These are phyloP conservation scores for Botryobasidium botryosum DNA, from an alignment of 768 basidiomycete genomes.

Conservation along the genomic window DNA sequence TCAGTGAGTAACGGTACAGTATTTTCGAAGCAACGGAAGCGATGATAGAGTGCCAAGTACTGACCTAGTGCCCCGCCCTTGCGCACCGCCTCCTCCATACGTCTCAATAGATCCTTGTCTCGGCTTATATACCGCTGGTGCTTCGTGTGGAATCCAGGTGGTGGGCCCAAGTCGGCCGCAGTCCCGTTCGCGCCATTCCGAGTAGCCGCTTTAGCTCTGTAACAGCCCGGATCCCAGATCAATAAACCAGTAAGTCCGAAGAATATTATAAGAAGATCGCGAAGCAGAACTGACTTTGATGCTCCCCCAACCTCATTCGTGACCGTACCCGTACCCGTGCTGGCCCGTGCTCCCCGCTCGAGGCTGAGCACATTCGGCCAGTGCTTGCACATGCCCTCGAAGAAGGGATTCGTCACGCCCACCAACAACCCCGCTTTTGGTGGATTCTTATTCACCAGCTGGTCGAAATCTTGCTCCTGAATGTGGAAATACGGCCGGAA, in stretches of 20 bases:
- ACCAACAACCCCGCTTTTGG: conserved; percentile 61
- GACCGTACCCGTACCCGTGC: too few species aligned
- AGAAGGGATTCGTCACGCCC: conserved; percentile 81
- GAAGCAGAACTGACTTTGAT: too few species aligned
- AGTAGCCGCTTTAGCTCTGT: too few species aligned
- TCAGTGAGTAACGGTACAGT: too few species aligned
- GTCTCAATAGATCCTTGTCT: conserved; percentile 56
- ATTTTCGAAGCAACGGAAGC: too few species aligned
- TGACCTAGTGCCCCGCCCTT: conserved; percentile 20
- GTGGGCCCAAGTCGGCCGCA: conserved; percentile 10
- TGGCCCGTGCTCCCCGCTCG: conserved; percentile 28
- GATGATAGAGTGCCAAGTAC: too few species aligned
- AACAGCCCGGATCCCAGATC: too few species aligned
- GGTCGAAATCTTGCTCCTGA: conserved; percentile 69
- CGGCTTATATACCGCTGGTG: conserved; percentile 77
- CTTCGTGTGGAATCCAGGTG: conserved; percentile 14
- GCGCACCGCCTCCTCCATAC: conserved; percentile 40
- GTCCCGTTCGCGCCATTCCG: not conserved
- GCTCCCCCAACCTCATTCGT: too few species aligned
- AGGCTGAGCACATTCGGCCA: conserved; percentile 71
- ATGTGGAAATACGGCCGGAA: conserved; percentile 93
- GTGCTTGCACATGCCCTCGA: conserved; percentile 59
- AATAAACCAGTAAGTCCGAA: too few species aligned
- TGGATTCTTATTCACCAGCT: conserved; percentile 65
- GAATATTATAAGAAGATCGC: too few species aligned